Evolutionary conservation across 495 filamentous ascomycete species (phyloP), one percentile per base, ranked within the genome.

Genomic region (Lepidopterella palustris): DNA sequence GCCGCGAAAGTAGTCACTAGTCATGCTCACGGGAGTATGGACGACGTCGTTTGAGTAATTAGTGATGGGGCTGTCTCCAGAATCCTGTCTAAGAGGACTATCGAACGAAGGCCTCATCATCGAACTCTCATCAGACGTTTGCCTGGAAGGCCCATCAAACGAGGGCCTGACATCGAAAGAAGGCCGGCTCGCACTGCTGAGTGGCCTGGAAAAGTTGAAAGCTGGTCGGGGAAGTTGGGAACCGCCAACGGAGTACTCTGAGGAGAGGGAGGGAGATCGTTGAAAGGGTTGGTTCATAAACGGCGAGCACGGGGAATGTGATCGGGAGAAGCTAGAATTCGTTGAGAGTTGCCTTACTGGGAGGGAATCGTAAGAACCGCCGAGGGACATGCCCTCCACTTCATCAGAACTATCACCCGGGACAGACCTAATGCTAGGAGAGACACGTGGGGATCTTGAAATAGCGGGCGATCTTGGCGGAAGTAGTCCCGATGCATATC

Each of bases 131-230:
- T 77, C 82, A 5, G 84, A 82, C 4, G 78, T 71, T 57, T 85
- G 79, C 18, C 82, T 77, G 23, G 73, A 77, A 39, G 84, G 81
- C 2, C 73, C 57, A 26, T 90, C 86, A 25, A 81, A 60, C 9
- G 74, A 84, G 13, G 88, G 80, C 48, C 81, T 84, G 5, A 76
- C 74, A 55, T 68, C 66, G 35, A 48, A 21, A 28, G 64, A 71
- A 28, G 60, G 63, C 49, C 61, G 61, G 40, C 59, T 66, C 10
- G 87, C 84, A 61, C 90, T 81, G 72, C 93, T 96, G 27, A 93
- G 63, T 2, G 93, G 93, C 5, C 93, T 79, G 2, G 93, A 97
- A 72, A 97, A 97, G 71, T 97, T 98, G 70, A 92, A 92, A 1
- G 87, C 79, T 1, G 89, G 87, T 28, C 87, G 83, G 1, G 85